Base-by-base conservation (phyloP, 2,329 filamentous ascomycete genomes). In the Fusarium sp. region DNA sequence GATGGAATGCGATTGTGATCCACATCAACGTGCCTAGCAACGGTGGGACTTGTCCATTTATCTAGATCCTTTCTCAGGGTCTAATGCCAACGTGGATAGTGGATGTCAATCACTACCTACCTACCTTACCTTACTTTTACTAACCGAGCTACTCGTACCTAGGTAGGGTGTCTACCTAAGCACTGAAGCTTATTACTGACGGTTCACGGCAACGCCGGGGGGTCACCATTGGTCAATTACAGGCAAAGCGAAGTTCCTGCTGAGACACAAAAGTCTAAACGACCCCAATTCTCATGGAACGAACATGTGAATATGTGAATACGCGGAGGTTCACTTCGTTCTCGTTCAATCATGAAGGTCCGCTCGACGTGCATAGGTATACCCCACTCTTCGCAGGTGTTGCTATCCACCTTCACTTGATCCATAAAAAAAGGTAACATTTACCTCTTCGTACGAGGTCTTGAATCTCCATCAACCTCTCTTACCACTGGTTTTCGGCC, bases 381-480 rank as follows among this genome's bases (percentile, higher is more conserved):
- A 15, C 30, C 34, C 61, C 70, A 57, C 70, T 52, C 41, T 47
- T 45, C 39, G 54, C 8, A 52, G 34, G 22, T 51, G 62, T 54
- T 30, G 41, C 22, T 56, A 30, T 36, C 50, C 50, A 66, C 68
- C 32, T 57, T 57, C 20, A 26, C 22, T n/a, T 17, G 24, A 50
- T 56, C 70, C 56, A 62, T 55, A 51, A 62, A 70, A 68, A 71
- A 73, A 74, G 59, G 50, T 54, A 72, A 68, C 66, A 44, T 72
- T 34, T 42, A 56, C 55, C 44, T 67, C 55, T 52, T n/a, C 30
- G 30, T 39, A 36, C 60, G 45, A 57, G 60, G 41, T 38, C 52
- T 71, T 38, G 47, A 57, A 62, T 70, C 44, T 55, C 12, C 70
- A 67, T 47, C 44, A 73, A 41, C 47, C 34, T 44, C 60, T 47